Base-by-base conservation (phyloP, 2,329 filamentous ascomycete species). In the Aspergillus unguis region DNA sequence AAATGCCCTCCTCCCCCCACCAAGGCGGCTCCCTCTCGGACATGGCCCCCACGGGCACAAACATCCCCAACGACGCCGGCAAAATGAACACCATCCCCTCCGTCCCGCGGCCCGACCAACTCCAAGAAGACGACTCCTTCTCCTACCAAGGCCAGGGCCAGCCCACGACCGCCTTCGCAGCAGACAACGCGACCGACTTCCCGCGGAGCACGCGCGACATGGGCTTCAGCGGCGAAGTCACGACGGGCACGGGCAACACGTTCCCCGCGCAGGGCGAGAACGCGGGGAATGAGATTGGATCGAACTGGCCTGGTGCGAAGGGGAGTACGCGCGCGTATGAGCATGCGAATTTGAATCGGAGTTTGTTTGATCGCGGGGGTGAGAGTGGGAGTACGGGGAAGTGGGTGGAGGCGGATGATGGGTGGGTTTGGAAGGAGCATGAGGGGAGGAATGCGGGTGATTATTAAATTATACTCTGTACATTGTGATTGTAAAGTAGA, bases 111-210 rank as follows among this genome's bases (percentile, higher is more conserved):
- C 77, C 77, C 1, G 75, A 78, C 57, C 75, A 80, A 56, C 63
- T 65, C 9, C 59, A 62, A 40, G 65, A 73, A 37, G 62, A 70
- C 38, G 41, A 40, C 3, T 55, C 61, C 41, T 69, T 62, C 51
- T 64, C 73, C 42, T 64, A 72, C 37, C 67, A 71, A 26, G 66
- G 70, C 27, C 52, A 74, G 11, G 72, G 70, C 9, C 60, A 66
- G 41, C 60, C 68, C 4, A 65, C 66, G 35, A 54, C 69, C 1
- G 72, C 72, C n/a, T 66, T 68, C 17, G 77, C 76, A 0, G 77
- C 75, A 6, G 75, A 77, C 53, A 81, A 81, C 54, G 62, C 70
- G 6, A 75, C 70, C 31, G 76, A 80, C 43, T 73, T 80, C 52
- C 74, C 79, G 3, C 65, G 61, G 26, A 65, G 68, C 23, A 62